Percentiles rank a stretch among this genome's conserved stretches.
Evolutionary conservation across 148 eudicot genomes (phyloP).

Genomic region (Talinum fruticosum): DNA sequence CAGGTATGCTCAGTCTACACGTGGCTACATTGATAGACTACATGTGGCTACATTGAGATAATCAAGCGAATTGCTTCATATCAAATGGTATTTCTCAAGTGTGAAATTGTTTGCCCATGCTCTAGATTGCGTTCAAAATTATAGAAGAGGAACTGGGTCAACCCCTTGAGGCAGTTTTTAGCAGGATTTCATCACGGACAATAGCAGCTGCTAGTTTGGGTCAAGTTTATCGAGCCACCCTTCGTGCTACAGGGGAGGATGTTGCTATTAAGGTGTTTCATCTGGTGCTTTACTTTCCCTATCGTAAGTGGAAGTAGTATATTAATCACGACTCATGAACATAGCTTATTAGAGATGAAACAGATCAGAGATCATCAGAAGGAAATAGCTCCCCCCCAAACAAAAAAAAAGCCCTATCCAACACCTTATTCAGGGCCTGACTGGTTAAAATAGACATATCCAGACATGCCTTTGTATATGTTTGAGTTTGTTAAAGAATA

Average conservation of each 20-base stretch:
- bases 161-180: conserved; percentile 93
- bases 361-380: background rate
- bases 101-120: conserved; percentile 27
- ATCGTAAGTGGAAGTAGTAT: conserved; percentile 12
- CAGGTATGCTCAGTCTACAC: conserved; percentile 44
- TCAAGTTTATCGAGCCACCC: conserved; percentile 95
- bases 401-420: background rate
- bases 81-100: conserved; percentile 12
- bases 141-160: conserved; percentile 97
- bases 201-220: conserved; percentile 99
- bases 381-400: background rate
- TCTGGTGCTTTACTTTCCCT: conserved; percentile 22
- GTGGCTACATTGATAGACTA: background rate
- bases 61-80: conserved; percentile 11
- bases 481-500: background rate
- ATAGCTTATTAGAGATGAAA: background rate
- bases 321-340: background rate
- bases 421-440: background rate
- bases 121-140: conserved; percentile 87
- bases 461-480: too few species aligned
- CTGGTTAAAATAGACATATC: background rate
- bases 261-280: conserved; percentile 88
- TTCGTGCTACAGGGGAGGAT: conserved; percentile 85
- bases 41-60: background rate
- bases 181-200: conserved; percentile 84